phyloP scores from a whole-genome alignment of 139 green algal genomes.

The Coccomyxa sp. region DNA sequence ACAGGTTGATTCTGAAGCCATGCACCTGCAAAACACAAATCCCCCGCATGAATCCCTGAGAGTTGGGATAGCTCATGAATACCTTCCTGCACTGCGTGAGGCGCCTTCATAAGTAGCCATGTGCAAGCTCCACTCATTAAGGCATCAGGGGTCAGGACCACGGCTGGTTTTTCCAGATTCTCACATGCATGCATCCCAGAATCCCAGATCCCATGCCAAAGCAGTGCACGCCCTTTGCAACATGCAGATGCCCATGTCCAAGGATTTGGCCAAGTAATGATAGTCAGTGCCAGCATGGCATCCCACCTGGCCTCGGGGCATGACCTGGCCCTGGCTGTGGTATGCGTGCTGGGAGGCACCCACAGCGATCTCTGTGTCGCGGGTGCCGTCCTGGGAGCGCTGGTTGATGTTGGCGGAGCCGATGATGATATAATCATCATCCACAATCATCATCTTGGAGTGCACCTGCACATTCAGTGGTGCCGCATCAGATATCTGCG shows the following conservation, averaged over 20 bases:
- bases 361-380: slow-evolving; percentile 58
- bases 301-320: not conserved
- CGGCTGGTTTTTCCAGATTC: not conserved
- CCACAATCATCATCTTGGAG: slow-evolving; percentile 52
- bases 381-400: slow-evolving; percentile 42
- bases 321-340: not conserved
- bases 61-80: not conserved
- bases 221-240: not conserved
- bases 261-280: not conserved
- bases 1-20: slow-evolving; percentile 43
- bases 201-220: not conserved
- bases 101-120: not conserved
- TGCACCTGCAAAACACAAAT: slow-evolving; percentile 27
- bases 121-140: not conserved
- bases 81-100: not conserved
- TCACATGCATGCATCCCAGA: not conserved
- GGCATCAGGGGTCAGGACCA: not conserved
- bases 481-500: too few relatives aligned
- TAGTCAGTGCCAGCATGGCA: not conserved
- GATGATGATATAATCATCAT: slow-evolving; percentile 58
- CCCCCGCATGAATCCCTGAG: not conserved
- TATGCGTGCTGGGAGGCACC: slow-evolving; percentile 40
- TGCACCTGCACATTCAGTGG: too few relatives aligned
- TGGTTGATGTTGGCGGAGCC: slow-evolving; percentile 68
- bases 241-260: not conserved